Evolutionary conservation across 192 early-diverging fungal species (phyloP), one percentile per base, ranked within the genome.

Genomic region (Backusella sp.): DNA sequence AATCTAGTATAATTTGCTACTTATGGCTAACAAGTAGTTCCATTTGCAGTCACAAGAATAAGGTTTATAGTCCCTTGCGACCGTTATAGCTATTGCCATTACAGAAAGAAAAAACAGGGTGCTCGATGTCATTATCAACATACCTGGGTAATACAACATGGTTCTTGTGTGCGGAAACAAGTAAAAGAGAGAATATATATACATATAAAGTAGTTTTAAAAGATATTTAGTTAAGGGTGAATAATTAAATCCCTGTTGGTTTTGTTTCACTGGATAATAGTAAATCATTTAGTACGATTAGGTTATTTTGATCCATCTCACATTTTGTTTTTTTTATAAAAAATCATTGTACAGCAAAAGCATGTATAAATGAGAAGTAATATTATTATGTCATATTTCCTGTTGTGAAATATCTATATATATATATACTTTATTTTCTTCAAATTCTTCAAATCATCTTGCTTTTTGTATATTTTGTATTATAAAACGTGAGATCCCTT

Each of bases 1-100:
- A 59, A 26, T 62, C 56, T 62, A 28, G 56, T 62, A 62, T 62
- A 62, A 28, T 62, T 62, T 62, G 56, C 56, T 62, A 28, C 9
- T 62, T 62, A 62, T 62, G 56, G 56, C 56, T 62, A 62, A 49
- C 46, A 49, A 17, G 12, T 14, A 5, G 15, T 15, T 17, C 15
- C n/a, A 49, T 49, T 49, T 49, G 17, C 46, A 49, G 46, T 49
- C 46, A 49, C 46, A 49, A n/a, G 19, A n/a, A 49, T 49, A 49
- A 49, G 5, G 46, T 49, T 49, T 49, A 44, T 17, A 44, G 17
- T 49, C 46, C 46, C 46, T n/a, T 5, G 15, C 46, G 12, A 3
- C 42, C 0, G 15, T 17, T 17, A 44, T 44, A 14, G 15, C 15
- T 44, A 44, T 14, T 44, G 1, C 15, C 4, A 44, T 49, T 6